phyloP scores from a whole-genome alignment of 2,329 filamentous ascomycete species.

The Colletotrichum viniferum region DNA sequence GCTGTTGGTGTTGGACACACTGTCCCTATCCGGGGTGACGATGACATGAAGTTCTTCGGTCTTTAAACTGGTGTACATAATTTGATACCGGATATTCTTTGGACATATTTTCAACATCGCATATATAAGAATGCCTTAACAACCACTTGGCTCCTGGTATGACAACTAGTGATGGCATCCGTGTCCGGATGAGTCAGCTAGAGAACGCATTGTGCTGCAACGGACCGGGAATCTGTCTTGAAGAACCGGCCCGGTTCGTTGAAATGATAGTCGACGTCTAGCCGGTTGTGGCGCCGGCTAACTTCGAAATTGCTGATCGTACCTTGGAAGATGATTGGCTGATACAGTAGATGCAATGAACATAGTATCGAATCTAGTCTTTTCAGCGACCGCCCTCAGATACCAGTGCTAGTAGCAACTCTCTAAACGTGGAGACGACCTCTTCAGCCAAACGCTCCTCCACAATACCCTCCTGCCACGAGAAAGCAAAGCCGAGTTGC shows the following conservation, averaged over 20 bases:
- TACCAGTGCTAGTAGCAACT: background rate
- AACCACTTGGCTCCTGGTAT: background rate
- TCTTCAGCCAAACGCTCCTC: background rate
- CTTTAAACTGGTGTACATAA: background rate
- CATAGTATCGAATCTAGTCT: background rate
- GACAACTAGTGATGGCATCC: fast-evolving
- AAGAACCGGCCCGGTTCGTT: background rate
- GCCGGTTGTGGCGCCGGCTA: background rate
- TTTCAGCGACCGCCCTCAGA: background rate
- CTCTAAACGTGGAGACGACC: background rate
- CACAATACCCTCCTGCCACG: background rate
- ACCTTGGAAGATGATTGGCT: background rate
- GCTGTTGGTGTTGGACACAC: slow-evolving; percentile 31
- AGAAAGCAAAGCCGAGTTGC: background rate
- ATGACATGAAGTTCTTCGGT: slow-evolving; percentile 21
- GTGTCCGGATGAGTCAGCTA: background rate
- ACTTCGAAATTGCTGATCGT: background rate
- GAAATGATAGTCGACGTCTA: background rate
- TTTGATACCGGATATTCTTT: background rate
- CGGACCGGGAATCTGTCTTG: background rate
- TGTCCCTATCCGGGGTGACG: slow-evolving; percentile 14
- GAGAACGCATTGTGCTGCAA: background rate
- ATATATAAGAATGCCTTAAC: background rate
- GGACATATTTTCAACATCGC: background rate
- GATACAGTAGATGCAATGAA: background rate